These are phyloP conservation scores for Skeletonema menzelii DNA, from an alignment of 108 stramenopile species.

Conservation along the genomic window DNA sequence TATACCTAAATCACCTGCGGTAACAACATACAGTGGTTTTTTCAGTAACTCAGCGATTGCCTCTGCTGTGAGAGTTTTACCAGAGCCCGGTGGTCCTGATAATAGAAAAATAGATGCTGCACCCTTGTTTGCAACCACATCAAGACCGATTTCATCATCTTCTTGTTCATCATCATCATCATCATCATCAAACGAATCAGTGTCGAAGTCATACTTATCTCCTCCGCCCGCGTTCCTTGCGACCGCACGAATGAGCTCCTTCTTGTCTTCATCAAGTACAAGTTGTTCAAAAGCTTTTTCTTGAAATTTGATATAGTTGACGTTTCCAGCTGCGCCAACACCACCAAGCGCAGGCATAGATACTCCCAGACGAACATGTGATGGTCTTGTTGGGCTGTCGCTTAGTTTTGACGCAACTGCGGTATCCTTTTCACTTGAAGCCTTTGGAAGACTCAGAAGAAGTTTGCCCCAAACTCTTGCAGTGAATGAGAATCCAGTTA, in stretches of 20 bases:
- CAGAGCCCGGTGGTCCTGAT: conserved; percentile 62
- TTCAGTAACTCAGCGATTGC: conserved; percentile 63
- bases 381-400: conserved; percentile 41
- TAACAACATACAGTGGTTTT: conserved; percentile 56
- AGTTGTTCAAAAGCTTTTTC: conserved; percentile 35
- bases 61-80: conserved; percentile 72
- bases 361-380: conserved; percentile 47
- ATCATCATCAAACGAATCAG: conserved; percentile 27
- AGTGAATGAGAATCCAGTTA: conserved; percentile 39
- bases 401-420: background rate
- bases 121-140: conserved; percentile 43
- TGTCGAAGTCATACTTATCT: conserved; percentile 23
- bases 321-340: conserved; percentile 58
- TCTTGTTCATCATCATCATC: conserved; percentile 21
- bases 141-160: conserved; percentile 35
- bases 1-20: conserved; percentile 55
- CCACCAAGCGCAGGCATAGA: conserved; percentile 57
- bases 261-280: conserved; percentile 39
- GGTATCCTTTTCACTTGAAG: background rate
- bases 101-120: conserved; percentile 54
- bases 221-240: conserved; percentile 56
- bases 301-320: conserved; percentile 54
- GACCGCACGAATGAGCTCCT: conserved; percentile 46
- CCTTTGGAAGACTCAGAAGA: conserved; percentile 61
- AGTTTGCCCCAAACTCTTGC: conserved; percentile 48